Evolutionary conservation across 805 yeast species (phyloP).

Genomic region (Candida koratica): DNA sequence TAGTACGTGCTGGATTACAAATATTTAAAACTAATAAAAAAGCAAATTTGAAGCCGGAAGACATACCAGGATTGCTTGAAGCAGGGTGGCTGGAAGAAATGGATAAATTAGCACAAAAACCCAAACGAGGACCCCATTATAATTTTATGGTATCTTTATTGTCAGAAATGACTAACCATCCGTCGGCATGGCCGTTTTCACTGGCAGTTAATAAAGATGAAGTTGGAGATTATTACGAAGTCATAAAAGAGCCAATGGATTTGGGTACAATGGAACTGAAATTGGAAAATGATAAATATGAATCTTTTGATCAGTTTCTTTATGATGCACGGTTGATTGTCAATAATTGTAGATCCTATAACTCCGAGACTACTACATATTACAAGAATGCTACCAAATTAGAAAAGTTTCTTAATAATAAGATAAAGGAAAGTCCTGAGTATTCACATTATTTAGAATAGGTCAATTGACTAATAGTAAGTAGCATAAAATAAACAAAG

Average conservation of each 20-base stretch:
- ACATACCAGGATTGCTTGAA: slow-evolving; percentile 85
- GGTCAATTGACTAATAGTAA: too few species aligned
- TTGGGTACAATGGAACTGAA: slow-evolving; percentile 91
- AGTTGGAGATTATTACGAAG: slow-evolving; percentile 94
- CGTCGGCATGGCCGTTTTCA: slow-evolving; percentile 97
- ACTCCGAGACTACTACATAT: slow-evolving; percentile 91
- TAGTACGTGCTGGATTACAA: slow-evolving; percentile 76
- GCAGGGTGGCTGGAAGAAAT: slow-evolving; percentile 98
- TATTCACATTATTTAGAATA: slow-evolving; percentile 73
- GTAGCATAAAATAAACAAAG: too few species aligned
- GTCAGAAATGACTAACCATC: slow-evolving; percentile 87
- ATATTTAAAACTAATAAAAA: slow-evolving; percentile 54
- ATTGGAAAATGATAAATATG: slow-evolving; percentile 87
- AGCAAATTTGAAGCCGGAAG: slow-evolving; percentile 60
- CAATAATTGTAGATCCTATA: slow-evolving; percentile 88
- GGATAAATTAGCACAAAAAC: slow-evolving; percentile 94
- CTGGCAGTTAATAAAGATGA: slow-evolving; percentile 91
- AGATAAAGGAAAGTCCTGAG: slow-evolving; percentile 88
- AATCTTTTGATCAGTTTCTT: slow-evolving; percentile 83
- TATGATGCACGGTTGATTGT: slow-evolving; percentile 84
- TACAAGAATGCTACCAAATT: slow-evolving; percentile 91
- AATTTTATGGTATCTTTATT: slow-evolving; percentile 87
- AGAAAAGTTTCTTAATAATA: slow-evolving; percentile 80
- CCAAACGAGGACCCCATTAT: slow-evolving; percentile 91
- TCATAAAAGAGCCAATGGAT: slow-evolving; percentile 98